phyloP scores from a whole-genome alignment of 2,329 filamentous ascomycete species.

The Pestalotiopsis sp. region DNA sequence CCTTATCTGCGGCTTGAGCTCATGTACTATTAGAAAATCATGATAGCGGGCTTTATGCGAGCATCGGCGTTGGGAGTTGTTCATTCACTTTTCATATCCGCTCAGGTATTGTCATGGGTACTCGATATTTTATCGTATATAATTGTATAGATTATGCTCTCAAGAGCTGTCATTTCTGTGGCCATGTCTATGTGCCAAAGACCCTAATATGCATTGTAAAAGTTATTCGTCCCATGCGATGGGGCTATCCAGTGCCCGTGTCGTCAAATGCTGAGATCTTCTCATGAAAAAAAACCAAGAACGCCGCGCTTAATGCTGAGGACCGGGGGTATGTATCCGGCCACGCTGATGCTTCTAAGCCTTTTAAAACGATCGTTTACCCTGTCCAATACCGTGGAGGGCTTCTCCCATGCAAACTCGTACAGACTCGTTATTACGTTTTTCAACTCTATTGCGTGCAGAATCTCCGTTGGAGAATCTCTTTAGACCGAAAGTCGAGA shows the following conservation, averaged over 20 bases:
- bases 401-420: neutral
- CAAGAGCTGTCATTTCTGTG: neutral
- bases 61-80: too few relatives aligned
- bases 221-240: neutral
- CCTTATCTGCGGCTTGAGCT: neutral
- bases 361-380: constrained; percentile 5
- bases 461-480: neutral
- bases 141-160: constrained; percentile 6
- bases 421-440: neutral
- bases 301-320: constrained; percentile 13
- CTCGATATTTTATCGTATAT: neutral
- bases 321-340: constrained; percentile 1
- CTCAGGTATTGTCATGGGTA: neutral
- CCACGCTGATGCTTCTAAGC: constrained; percentile 5
- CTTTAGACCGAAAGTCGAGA: neutral
- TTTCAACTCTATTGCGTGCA: neutral
- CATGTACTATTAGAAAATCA: neutral
- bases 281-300: constrained; percentile 5
- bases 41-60: neutral
- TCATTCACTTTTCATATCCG: too few relatives aligned
- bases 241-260: neutral
- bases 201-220: neutral
- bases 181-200: neutral
- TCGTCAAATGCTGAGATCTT: neutral
- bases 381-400: neutral